These are phyloP conservation scores for Vitis hybrid DNA, from an alignment of 177 flowering plant species.

Conservation along the genomic window DNA sequence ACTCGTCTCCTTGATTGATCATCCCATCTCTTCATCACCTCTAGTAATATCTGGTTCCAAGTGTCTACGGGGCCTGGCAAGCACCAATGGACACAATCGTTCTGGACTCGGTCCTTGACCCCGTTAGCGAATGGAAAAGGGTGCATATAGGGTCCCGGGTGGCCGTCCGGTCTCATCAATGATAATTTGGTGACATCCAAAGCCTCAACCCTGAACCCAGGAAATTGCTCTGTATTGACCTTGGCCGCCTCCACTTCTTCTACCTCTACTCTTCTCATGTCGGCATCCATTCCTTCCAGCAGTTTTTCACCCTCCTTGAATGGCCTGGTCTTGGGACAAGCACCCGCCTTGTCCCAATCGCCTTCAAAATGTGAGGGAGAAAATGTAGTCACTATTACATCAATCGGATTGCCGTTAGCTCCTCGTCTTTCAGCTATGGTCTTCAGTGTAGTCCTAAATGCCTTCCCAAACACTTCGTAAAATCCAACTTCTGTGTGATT, in stretches of 20 bases:
- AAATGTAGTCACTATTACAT: constrained; percentile 70
- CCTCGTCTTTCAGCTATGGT: constrained; percentile 35
- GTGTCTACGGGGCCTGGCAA: constrained; percentile 89
- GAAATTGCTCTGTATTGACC: constrained; percentile 11
- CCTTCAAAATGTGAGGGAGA: constrained; percentile 95
- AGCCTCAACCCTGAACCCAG: constrained; percentile 39
- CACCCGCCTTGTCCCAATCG: constrained; percentile 88
- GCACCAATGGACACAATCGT: constrained; percentile 98
- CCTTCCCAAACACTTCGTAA: constrained; percentile 69
- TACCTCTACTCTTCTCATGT: constrained; percentile 65
- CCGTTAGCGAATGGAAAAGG: constrained; percentile 77
- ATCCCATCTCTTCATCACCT: constrained; percentile 46
- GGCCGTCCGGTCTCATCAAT: constrained; percentile 85
- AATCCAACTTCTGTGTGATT: constrained; percentile 85
- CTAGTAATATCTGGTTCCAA: constrained; percentile 84
- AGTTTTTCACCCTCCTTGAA: constrained; percentile 46
- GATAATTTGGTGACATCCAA: constrained; percentile 77
- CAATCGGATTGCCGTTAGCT: constrained; percentile 20
- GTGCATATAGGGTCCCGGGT: constrained; percentile 94
- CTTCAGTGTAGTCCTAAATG: constrained; percentile 55
- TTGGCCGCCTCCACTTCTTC: constrained; percentile 56
- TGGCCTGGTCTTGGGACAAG: constrained; percentile 73
- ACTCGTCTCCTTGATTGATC: not conserved
- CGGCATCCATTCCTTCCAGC: constrained; percentile 65
- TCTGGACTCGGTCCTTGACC: constrained; percentile 54